These are phyloP conservation scores for Claviceps lovelessii DNA, from an alignment of 2,329 filamentous ascomycete species.

Conservation along the genomic window DNA sequence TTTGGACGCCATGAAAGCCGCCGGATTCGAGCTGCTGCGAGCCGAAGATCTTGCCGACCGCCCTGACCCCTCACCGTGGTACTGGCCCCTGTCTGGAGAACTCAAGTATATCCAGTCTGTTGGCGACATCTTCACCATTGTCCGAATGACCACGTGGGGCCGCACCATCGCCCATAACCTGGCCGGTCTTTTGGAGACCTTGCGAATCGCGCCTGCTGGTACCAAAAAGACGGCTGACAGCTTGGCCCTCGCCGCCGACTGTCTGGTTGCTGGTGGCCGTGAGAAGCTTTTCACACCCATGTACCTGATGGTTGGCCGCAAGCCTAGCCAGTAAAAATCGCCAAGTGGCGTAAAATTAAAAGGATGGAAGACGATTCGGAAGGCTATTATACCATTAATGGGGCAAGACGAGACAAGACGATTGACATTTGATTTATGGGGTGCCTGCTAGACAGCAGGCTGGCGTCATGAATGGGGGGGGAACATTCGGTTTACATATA, in stretches of 20 bases:
- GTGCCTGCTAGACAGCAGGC: background rate
- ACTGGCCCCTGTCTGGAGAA: constrained; percentile 79
- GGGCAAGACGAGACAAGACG: background rate
- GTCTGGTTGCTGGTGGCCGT: constrained; percentile 70
- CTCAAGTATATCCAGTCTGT: constrained; percentile 69
- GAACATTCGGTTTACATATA: background rate
- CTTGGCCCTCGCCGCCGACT: constrained; percentile 67
- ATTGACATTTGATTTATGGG: background rate
- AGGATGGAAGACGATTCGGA: background rate
- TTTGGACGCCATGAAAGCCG: constrained; percentile 66
- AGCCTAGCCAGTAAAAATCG: constrained; percentile 37
- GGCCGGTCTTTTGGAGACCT: constrained; percentile 59
- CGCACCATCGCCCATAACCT: constrained; percentile 62
- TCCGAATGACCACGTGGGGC: constrained; percentile 78
- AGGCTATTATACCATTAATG: background rate
- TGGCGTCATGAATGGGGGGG: constrained; percentile 1
- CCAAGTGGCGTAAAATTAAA: background rate
- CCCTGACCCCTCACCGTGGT: constrained; percentile 71
- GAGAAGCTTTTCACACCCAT: constrained; percentile 96
- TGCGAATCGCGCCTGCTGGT: constrained; percentile 63
- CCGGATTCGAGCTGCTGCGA: constrained; percentile 71
- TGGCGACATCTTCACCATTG: constrained; percentile 68
- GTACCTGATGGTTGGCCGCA: constrained; percentile 92
- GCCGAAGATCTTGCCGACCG: constrained; percentile 77
- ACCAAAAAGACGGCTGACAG: constrained; percentile 94